These are phyloP conservation scores for Eimeria necatrix DNA, from an alignment of 169 alveolate genomes.

Conservation along the genomic window DNA sequence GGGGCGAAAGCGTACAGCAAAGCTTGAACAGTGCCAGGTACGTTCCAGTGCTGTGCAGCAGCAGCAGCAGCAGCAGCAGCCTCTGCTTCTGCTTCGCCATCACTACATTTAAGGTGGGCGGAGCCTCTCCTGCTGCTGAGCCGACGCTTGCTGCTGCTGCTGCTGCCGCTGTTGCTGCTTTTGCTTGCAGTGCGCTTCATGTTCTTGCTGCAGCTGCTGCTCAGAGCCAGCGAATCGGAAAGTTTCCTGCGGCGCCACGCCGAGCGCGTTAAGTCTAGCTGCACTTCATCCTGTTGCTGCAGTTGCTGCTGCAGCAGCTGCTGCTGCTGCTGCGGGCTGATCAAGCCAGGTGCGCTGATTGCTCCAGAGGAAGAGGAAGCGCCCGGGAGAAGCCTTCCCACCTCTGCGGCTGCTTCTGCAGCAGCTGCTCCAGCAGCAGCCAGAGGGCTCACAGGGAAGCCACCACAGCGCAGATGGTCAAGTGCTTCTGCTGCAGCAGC, in stretches of 20 bases:
- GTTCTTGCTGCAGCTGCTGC: slow-evolving; percentile 62
- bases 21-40: not conserved
- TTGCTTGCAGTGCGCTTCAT: not conserved
- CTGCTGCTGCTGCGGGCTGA: not conserved
- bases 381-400: not conserved
- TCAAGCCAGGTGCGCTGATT: not conserved
- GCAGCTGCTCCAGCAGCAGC: slow-evolving; percentile 19
- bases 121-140: slow-evolving; percentile 1
- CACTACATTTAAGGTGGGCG: not conserved
- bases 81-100: not conserved
- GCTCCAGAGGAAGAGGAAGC: not conserved
- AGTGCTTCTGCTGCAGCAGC: slow-evolving; percentile 22
- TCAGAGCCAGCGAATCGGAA: not conserved
- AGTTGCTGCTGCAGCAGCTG: not conserved
- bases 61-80: slow-evolving; percentile 58
- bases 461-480: not conserved
- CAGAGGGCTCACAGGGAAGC: too few species aligned
- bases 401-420: not conserved
- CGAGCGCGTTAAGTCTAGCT: not conserved
- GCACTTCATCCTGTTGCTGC: not conserved
- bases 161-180: slow-evolving; percentile 50
- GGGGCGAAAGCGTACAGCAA: slow-evolving; percentile 22
- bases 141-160: not conserved
- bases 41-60: slow-evolving; percentile 57
- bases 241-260: not conserved